A percentile compares a stretch with the other conserved stretches of the same genome.
These are phyloP conservation scores for Cutaneotrichosporon cutaneum DNA, from an alignment of 1,284 basidiomycete species.

Conservation along the genomic window DNA sequence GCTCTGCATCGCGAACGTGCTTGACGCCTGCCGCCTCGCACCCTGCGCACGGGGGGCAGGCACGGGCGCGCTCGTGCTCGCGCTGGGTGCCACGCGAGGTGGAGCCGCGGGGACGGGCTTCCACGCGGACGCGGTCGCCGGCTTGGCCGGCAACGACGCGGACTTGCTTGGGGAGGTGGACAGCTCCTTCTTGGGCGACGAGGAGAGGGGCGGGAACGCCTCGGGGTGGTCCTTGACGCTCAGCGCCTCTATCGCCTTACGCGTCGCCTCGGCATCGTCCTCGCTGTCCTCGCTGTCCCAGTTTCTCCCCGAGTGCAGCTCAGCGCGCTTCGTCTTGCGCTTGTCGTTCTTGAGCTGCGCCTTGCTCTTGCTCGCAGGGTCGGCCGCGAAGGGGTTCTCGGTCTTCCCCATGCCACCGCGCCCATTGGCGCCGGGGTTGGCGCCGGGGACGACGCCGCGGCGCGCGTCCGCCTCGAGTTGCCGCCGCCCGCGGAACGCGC, in stretches of 20 bases:
- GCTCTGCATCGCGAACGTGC: not conserved
- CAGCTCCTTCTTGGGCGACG: not conserved
- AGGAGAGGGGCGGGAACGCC: conserved; percentile 28
- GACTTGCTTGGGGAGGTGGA: not conserved
- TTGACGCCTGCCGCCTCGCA: not conserved
- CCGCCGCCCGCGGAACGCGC: conserved; percentile 72
- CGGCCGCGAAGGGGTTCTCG: conserved; percentile 32
- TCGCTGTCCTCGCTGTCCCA: conserved; percentile 41
- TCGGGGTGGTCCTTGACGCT: conserved; percentile 14
- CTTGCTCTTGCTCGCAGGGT: conserved; percentile 46
- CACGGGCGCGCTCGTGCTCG: not conserved
- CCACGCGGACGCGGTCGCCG: conserved; percentile 1
- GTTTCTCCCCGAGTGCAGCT: conserved; percentile 9
- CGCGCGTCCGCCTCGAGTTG: conserved; percentile 66
- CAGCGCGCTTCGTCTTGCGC: conserved; percentile 33
- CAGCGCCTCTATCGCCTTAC: conserved; percentile 31
- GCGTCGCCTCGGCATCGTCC: conserved; percentile 27
- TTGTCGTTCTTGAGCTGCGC: conserved; percentile 75
- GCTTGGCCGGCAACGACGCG: not conserved
- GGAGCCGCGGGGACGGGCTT: conserved; percentile 2
- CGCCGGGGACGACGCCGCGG: not conserved
- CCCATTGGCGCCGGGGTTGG: not conserved
- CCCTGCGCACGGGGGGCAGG: not conserved
- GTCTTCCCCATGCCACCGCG: conserved; percentile 18
- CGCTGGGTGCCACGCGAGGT: not conserved